Percentiles rank a stretch among this genome's conserved stretches.
These are phyloP conservation scores for Isabelozyma rhagii DNA, from an alignment of 805 yeast genomes.

Conservation along the genomic window DNA sequence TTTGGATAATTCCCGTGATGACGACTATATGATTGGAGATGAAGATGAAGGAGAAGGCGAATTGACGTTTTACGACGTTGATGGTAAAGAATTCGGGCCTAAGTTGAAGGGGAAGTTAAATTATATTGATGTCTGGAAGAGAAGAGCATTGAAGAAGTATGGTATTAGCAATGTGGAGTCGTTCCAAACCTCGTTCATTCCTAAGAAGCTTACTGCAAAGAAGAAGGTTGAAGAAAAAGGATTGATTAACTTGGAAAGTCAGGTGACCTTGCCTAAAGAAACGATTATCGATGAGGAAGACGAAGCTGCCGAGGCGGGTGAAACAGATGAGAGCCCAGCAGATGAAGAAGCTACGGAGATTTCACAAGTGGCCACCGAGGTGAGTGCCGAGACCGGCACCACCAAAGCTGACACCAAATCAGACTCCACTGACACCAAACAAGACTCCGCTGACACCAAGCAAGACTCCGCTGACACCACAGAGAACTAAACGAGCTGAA, in stretches of 20 bases:
- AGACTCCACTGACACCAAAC: no score
- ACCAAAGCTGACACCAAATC: background rate
- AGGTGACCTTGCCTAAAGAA: slow-evolving; percentile 37
- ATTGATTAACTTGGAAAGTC: slow-evolving; percentile 24
- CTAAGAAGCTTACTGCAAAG: slow-evolving; percentile 18
- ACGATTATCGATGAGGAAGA: slow-evolving; percentile 35
- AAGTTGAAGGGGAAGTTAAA: slow-evolving; percentile 25
- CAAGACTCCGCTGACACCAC: background rate
- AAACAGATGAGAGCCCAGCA: background rate
- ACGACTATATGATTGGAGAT: slow-evolving; percentile 42
- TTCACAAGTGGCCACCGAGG: slow-evolving; percentile 1
- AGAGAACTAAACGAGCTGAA: slow-evolving; percentile 1
- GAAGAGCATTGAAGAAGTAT: slow-evolving; percentile 37
- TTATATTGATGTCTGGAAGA: slow-evolving; percentile 42
- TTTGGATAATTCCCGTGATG: slow-evolving; percentile 35
- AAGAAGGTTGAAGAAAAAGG: background rate
- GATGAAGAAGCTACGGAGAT: background rate
- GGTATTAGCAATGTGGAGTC: slow-evolving; percentile 33
- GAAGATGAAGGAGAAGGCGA: slow-evolving; percentile 46
- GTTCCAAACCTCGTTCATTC: slow-evolving; percentile 37
- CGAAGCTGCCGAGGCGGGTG: slow-evolving; percentile 4
- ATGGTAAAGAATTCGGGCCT: slow-evolving; percentile 32
- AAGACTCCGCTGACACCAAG: background rate
- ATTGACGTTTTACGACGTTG: slow-evolving; percentile 35
- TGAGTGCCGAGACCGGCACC: background rate